These are phyloP conservation scores for Eimeria acervulina DNA, from an alignment of 169 alveolate species.

Conservation along the genomic window DNA sequence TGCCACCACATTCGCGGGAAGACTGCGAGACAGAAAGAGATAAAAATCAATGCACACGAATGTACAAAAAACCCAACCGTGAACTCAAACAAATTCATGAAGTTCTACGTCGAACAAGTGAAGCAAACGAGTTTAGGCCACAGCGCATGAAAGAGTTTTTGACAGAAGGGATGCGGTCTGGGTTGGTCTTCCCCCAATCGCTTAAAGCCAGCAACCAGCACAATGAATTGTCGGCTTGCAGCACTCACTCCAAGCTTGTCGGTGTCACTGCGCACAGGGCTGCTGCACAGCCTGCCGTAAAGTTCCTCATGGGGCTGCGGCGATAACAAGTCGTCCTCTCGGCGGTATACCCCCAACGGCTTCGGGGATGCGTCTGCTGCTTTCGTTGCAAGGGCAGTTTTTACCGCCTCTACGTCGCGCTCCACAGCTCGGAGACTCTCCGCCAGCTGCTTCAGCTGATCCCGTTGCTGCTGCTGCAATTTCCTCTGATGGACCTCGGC, in stretches of 20 bases:
- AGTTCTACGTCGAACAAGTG: neutral
- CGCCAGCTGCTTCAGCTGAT: conserved; percentile 77
- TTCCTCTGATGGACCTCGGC: conserved; percentile 71
- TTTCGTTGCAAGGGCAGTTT: conserved; percentile 33
- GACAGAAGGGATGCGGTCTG: neutral
- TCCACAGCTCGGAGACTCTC: conserved; percentile 68
- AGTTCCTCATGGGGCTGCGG: neutral
- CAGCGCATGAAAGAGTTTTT: neutral
- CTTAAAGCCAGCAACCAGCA: neutral
- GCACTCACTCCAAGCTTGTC: conserved; percentile 9
- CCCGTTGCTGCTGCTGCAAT: conserved; percentile 55
- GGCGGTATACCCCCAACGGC: neutral
- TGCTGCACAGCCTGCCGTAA: conserved; percentile 56
- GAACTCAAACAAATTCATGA: neutral
- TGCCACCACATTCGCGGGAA: neutral
- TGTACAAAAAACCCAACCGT: too few relatives aligned
- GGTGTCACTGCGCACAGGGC: conserved; percentile 59
- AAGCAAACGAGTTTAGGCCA: too few relatives aligned
- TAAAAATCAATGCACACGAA: neutral
- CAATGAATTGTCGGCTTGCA: neutral
- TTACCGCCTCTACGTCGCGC: conserved; percentile 76
- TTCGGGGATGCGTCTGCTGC: neutral
- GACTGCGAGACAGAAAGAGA: neutral
- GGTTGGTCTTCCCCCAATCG: neutral
- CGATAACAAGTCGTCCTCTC: neutral